Base-by-base conservation (phyloP, 768 basidiomycete genomes). In the Xerocomellus amylosporus region DNA sequence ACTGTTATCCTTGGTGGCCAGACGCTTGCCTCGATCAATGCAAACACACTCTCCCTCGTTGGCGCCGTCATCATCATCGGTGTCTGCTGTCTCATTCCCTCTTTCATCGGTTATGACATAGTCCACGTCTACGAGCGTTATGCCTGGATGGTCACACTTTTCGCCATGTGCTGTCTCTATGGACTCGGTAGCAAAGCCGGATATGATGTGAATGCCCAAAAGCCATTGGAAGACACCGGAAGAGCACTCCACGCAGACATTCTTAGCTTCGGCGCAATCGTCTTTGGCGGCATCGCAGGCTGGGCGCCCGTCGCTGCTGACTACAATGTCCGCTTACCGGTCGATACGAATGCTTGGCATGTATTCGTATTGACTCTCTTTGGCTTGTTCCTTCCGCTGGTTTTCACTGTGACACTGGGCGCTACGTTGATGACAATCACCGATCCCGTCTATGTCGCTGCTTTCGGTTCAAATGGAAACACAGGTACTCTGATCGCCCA, bases 1-100 rank as follows among this genome's bases (percentile, higher is more conserved):
- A 72, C 75, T 15, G 78, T 81, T n/a, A 80, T 83, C 48, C 71
- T 81, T 2, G 81, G 81, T 15, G 82, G 80, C 3, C 79, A 83
- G 54, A 77, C 77, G 0, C 74, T 79, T 47, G 74, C 76, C 5
- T 77, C 76, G 12, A 70, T 81, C 54, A 77, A 77, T 51, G 62
- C 76, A 19, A 71, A 70, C 13, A 74, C 74, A 1, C 73, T 82
- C 5, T 73, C 79, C 0, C 73, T 82, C 13, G 70, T 75, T 13
- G 79, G 72, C 3, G 80, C 79, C 31, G 74, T 83, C 51, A 73
- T 80, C 48, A 75, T 84, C 37, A 71, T 79, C 24, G 70, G 70
- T 12, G 44, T 79, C 5, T 73, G 71, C 56, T 73, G 69, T 45
- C 59, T 79, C 31, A 62, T 79, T 19, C 77, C 77, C 14, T 79